Evolutionary conservation across 192 early-diverging fungal genomes (phyloP).

Genomic region (Coemansia sp.): DNA sequence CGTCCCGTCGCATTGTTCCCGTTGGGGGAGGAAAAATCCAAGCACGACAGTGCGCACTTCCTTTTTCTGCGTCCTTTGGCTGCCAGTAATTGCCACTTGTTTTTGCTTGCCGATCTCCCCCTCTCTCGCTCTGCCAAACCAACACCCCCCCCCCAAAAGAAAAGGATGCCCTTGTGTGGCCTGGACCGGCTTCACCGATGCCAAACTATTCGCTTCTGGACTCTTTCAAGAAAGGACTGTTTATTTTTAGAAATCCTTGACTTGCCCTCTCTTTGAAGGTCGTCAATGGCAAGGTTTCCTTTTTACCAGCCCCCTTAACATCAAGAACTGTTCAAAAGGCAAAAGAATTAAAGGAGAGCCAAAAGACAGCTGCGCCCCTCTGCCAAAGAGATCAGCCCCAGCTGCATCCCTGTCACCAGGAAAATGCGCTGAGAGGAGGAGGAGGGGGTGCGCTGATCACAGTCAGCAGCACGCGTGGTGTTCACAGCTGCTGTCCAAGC

Average conservation of each 20-base stretch:
- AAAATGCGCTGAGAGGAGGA: not conserved
- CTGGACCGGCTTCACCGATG: not conserved
- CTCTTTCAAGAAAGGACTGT: not conserved
- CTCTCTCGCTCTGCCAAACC: not conserved
- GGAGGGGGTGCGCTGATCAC: not conserved
- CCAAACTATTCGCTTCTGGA: not conserved
- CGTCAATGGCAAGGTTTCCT: not conserved
- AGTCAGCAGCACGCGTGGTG: not conserved
- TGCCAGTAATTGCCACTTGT: constrained; percentile 2
- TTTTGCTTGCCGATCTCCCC: not conserved
- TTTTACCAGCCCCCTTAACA: not conserved
- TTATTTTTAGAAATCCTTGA: not conserved
- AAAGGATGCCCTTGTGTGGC: constrained; percentile 5
- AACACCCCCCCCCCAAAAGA: not conserved
- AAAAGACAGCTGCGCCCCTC: not conserved
- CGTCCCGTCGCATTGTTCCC: constrained; percentile 12
- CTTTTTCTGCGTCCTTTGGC: not conserved
- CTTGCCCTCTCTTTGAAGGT: not conserved
- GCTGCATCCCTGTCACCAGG: not conserved
- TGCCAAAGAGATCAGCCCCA: not conserved
- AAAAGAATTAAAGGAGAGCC: not conserved
- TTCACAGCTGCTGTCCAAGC: constrained; percentile 10
- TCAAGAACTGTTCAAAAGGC: not conserved
- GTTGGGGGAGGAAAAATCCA: constrained; percentile 13
- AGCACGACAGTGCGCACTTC: not conserved